phyloP scores from a whole-genome alignment of 148 eudicot genomes.

The Suaeda aralocaspica region DNA sequence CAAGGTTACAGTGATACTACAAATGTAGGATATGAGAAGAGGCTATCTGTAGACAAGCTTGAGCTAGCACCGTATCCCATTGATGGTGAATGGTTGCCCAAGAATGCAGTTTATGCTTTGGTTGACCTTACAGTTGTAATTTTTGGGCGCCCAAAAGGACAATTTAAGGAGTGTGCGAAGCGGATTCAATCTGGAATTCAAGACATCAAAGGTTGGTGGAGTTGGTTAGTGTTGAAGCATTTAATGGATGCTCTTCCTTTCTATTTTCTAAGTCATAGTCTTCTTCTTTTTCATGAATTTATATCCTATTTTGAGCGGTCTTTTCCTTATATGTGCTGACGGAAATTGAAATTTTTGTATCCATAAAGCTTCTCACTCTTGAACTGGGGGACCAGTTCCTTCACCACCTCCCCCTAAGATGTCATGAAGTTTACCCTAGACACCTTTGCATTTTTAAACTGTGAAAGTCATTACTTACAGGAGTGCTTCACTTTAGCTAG shows the following conservation, averaged over 20 bases:
- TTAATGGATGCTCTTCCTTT: not conserved
- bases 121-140: slow-evolving; percentile 83
- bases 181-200: slow-evolving; percentile 83
- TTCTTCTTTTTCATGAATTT: not conserved
- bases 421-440: not conserved
- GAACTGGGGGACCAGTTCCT: not conserved
- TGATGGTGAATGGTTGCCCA: slow-evolving; percentile 98
- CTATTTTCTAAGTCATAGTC: not conserved
- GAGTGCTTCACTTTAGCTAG: not conserved
- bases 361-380: not conserved
- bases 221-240: slow-evolving; percentile 31
- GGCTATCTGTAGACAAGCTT: slow-evolving; percentile 61
- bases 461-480: not conserved
- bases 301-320: not conserved
- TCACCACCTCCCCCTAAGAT: not conserved
- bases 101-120: slow-evolving; percentile 80
- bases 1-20: slow-evolving; percentile 51
- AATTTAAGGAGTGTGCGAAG: slow-evolving; percentile 80
- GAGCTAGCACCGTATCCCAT: slow-evolving; percentile 88
- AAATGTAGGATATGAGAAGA: slow-evolving; percentile 56
- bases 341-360: not conserved
- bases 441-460: not conserved
- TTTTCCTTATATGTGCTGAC: not conserved
- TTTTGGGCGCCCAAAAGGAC: slow-evolving; percentile 89
- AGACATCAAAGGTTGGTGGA: slow-evolving; percentile 72